Base-by-base conservation (phyloP, 2,329 filamentous ascomycete species). In the Talaromyces verruculosus region DNA sequence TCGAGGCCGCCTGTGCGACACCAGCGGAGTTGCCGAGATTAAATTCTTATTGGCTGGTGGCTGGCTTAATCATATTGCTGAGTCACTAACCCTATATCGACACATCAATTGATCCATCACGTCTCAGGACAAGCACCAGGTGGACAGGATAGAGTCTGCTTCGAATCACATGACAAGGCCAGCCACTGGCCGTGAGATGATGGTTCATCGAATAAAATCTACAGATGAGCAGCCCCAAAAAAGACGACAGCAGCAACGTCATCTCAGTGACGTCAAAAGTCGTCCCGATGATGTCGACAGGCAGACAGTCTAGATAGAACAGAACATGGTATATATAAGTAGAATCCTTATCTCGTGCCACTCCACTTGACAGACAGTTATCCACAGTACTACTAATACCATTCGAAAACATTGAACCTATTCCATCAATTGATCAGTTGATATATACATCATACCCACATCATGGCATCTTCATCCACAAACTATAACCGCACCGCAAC, bases 251-350 rank as follows among this genome's bases (percentile, higher is more conserved):
- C 25, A 30, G 28, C 58, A 19, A 47, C 28, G 39, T 61, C 58
- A 61, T 35, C 6, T 3, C 30, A 22, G 51, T 63, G 61, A 63
- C 61, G 61, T 63, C 61, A 63, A 62, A 47, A 55, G 33, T 41
- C 47, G 47, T 19, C 41, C 41, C 47, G 35, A 53, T 62, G 60
- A 63, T 63, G 61, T 55, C 37, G 60, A 25, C 19, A 13, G 25
- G 6, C 25, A 53, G 25, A n/a, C 6, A 3, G 28, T 33, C 49
- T 1, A 33, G 49, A 30, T 33, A 1, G 47, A 17, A 28, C 19
- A 11, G 7, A 17, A 51, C 6, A 51, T 10, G 13, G 2, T 30
- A 30, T 51, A 30, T 53, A 53, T 33, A 25, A 25, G 25, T 25
- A 25, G 3, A 25, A 25, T 25, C 25, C 25, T 25, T 3, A 25